Conservation (phyloP, 768 basidiomycete genomes). For the Amanita thiersii region DNA sequence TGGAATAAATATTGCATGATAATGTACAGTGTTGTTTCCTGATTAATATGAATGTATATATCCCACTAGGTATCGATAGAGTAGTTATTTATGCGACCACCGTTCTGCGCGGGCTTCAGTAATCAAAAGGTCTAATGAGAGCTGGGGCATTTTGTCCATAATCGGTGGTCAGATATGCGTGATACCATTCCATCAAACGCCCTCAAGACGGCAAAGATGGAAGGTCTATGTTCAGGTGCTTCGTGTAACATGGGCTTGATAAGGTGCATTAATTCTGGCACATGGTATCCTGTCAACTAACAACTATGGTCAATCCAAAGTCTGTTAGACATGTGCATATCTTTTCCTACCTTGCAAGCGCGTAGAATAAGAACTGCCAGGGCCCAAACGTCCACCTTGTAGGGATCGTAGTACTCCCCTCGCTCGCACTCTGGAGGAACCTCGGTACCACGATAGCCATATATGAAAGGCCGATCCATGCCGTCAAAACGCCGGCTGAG, state of each 20-base stretch:
- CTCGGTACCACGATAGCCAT: slow-evolving; percentile 50
- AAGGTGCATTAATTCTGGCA: slow-evolving; percentile 53
- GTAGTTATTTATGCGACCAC: too few species aligned
- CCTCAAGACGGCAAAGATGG: slow-evolving; percentile 35
- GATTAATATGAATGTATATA: too few species aligned
- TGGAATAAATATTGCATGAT: neutral
- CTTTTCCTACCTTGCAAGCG: slow-evolving; percentile 48
- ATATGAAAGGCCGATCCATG: slow-evolving; percentile 26
- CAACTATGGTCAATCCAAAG: slow-evolving; percentile 8
- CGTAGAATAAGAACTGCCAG: slow-evolving; percentile 56
- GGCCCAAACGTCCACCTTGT: slow-evolving; percentile 71
- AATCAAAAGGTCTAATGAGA: slow-evolving; percentile 8
- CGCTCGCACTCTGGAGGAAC: slow-evolving; percentile 62
- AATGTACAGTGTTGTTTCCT: too few species aligned
- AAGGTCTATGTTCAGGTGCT: slow-evolving; percentile 43
- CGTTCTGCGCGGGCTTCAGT: neutral
- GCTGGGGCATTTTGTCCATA: slow-evolving; percentile 11
- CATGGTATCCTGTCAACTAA: slow-evolving; percentile 47
- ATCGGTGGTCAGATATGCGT: slow-evolving; percentile 19
- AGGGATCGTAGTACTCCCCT: slow-evolving; percentile 45
- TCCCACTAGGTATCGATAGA: too few species aligned
- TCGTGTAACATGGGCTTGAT: slow-evolving; percentile 53
- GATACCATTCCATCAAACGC: slow-evolving; percentile 44
- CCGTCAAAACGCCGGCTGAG: slow-evolving; percentile 47
- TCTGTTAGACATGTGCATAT: neutral